Conservation (phyloP, 2,329 filamentous ascomycete species). For the Claviceps monticola region DNA sequence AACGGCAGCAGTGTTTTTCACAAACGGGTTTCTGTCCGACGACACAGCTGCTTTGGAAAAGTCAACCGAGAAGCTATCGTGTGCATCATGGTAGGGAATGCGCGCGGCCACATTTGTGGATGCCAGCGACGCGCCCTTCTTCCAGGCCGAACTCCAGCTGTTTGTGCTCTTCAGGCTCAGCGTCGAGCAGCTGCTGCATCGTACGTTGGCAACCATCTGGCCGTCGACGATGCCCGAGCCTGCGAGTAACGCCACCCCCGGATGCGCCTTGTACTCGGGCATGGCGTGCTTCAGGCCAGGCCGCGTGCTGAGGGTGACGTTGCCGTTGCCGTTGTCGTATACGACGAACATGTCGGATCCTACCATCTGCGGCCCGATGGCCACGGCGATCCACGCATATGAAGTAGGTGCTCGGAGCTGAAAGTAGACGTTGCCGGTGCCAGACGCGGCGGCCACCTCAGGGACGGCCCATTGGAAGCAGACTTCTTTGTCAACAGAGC, state of each 20-base stretch:
- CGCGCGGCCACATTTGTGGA: slow-evolving; percentile 24
- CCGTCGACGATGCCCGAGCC: slow-evolving; percentile 41
- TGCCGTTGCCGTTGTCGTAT: slow-evolving; percentile 42
- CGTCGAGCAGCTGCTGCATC: slow-evolving; percentile 36
- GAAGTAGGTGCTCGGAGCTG: slow-evolving; percentile 41
- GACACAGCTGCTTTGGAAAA: slow-evolving; percentile 31
- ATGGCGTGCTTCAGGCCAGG: slow-evolving; percentile 30
- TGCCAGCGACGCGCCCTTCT: slow-evolving; percentile 29
- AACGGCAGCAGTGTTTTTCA: slow-evolving; percentile 5
- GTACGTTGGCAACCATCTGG: slow-evolving; percentile 46
- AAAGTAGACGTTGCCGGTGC: slow-evolving; percentile 44
- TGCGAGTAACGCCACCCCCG: slow-evolving; percentile 37
- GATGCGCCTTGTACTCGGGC: slow-evolving; percentile 31
- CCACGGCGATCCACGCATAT: slow-evolving; percentile 44
- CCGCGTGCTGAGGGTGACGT: slow-evolving; percentile 48
- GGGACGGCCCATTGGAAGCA: slow-evolving; percentile 46
- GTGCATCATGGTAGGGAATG: slow-evolving; percentile 33
- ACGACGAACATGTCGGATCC: slow-evolving; percentile 48
- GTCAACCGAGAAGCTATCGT: slow-evolving; percentile 32
- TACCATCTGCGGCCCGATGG: slow-evolving; percentile 40
- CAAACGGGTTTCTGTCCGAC: slow-evolving; percentile 40
- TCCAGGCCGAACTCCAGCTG: slow-evolving; percentile 43
- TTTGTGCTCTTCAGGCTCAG: slow-evolving; percentile 28
- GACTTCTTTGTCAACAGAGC: slow-evolving; percentile 25
- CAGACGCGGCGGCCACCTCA: slow-evolving; percentile 28